Base-by-base conservation (phyloP, 139 green algal species). In the Micractinium sp. region DNA sequence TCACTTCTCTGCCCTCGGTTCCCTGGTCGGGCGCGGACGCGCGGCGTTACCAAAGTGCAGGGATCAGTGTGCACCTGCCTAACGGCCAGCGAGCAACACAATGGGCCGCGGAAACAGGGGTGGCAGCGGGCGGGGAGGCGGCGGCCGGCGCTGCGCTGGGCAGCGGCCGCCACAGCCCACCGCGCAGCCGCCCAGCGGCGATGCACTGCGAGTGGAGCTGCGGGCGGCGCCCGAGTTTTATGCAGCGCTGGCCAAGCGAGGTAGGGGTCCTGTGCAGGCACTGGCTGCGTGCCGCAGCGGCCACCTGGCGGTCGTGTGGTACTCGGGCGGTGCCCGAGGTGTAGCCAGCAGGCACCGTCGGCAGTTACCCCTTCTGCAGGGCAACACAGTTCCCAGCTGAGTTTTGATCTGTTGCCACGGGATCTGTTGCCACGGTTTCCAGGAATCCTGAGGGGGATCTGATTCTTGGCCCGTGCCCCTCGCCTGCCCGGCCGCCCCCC, bases 141-240 rank as follows among this genome's bases (percentile, higher is more conserved):
- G 85, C 71, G 85, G 31, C n/a, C 27, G 85, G 7, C 18, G 73
- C 38, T 31, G 19, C 25, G 29, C 23, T 22, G 29, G 31, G 0
- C 33, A 15, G 5, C 38, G 85, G 29, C 66, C 15, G 5, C 35
- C 35, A 29, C 85, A 81, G 47, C 38, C 69, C 15, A 13, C 39
- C 25, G 85, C 73, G 1, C 33, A 47, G 29, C 33, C 71, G 14
- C 86, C 86, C 38, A 78, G 31, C 15, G 86, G 74, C 33, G 86
- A 89, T 1, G 77, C 60, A 14, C 53, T 77, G 74, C 29, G 56
- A 14, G 86, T 89, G 4, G 77, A 82, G 76, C 60, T 89, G 33
- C 56, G 77, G 2, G 86, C 86, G 20, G 63, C 56, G 5, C 74
- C 61, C 0, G 75, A 66, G 1, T 89, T 89, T 23, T 66, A 66